Evolutionary conservation across 2,329 filamentous ascomycete genomes (phyloP).

Genomic region (Eurotiales sp.): DNA sequence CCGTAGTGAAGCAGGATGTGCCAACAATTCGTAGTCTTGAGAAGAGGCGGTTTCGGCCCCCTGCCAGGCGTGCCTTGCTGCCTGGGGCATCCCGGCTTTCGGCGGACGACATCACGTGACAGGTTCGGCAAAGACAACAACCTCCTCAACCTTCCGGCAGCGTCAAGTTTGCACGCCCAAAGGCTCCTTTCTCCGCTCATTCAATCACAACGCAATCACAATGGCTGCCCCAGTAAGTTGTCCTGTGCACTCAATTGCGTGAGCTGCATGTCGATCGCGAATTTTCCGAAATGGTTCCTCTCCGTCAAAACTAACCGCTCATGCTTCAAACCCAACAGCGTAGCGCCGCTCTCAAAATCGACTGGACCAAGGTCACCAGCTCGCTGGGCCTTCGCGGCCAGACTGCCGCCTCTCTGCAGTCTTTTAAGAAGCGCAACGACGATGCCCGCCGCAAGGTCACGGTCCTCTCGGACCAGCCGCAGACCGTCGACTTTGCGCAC

Average conservation of each 20-base stretch:
- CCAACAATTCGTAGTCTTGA: too few species aligned
- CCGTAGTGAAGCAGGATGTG: too few species aligned
- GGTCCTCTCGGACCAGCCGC: slow-evolving; percentile 75
- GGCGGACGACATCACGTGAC: slow-evolving; percentile 13
- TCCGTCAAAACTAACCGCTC: slow-evolving; percentile 19
- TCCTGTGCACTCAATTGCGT: slow-evolving; percentile 5
- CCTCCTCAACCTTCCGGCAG: slow-evolving; percentile 14
- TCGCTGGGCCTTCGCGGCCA: slow-evolving; percentile 95
- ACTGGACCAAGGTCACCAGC: slow-evolving; percentile 93
- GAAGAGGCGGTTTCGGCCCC: too few species aligned
- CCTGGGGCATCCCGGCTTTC: slow-evolving; percentile 5
- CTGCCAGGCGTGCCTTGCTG: not conserved
- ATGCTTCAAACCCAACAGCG: slow-evolving; percentile 55
- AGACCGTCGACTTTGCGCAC: slow-evolving; percentile 84
- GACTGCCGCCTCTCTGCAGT: slow-evolving; percentile 83
- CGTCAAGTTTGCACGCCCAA: slow-evolving; percentile 16
- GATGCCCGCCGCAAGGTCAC: slow-evolving; percentile 93
- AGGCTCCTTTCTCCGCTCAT: slow-evolving; percentile 16
- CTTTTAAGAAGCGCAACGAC: slow-evolving; percentile 99
- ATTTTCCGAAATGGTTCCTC: not conserved
- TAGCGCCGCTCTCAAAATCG: slow-evolving; percentile 98
- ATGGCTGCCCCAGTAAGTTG: slow-evolving; percentile 31
- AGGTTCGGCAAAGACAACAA: slow-evolving; percentile 9
- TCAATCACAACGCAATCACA: slow-evolving; percentile 17
- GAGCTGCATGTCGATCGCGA: not conserved